Percentiles rank a stretch among this genome's conserved stretches.
phyloP scores from a whole-genome alignment of 2,329 filamentous ascomycete species.

The Fusarium bactridioides region DNA sequence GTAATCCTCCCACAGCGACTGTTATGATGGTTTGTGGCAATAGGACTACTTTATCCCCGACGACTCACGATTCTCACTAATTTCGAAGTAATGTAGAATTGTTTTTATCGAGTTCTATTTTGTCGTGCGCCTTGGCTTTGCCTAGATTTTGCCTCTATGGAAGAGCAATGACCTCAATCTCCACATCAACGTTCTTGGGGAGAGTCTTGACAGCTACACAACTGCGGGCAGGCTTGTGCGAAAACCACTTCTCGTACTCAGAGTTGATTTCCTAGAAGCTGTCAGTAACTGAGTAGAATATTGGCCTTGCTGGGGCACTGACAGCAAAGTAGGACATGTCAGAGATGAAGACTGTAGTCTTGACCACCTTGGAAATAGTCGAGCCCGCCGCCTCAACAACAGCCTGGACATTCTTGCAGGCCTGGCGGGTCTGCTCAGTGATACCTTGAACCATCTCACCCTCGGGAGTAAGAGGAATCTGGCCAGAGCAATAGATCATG shows the following conservation, averaged over 20 bases:
- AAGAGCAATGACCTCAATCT: conserved; percentile 88
- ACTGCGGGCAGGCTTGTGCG: conserved; percentile 84
- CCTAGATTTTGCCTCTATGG: conserved; percentile 51
- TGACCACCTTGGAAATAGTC: conserved; percentile 81
- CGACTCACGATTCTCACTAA: not conserved
- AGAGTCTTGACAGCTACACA: conserved; percentile 91
- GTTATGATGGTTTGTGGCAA: not conserved
- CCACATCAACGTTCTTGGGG: conserved; percentile 84
- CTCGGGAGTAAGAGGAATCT: conserved; percentile 73
- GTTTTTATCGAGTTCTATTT: not conserved
- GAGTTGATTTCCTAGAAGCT: conserved; percentile 75
- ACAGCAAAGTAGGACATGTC: conserved; percentile 88
- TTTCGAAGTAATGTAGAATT: not conserved
- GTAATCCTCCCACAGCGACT: not conserved
- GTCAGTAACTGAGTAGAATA: not conserved
- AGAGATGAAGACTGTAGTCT: conserved; percentile 89
- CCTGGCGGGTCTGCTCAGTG: conserved; percentile 68
- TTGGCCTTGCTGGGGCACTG: conserved; percentile 33
- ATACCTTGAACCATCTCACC: conserved; percentile 68
- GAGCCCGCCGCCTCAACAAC: conserved; percentile 86
- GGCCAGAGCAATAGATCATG: conserved; percentile 73
- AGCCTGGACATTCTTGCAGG: conserved; percentile 80
- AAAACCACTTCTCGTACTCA: conserved; percentile 84
- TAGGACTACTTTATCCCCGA: not conserved
- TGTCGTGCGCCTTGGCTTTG: not conserved